Conservation (phyloP, 495 filamentous ascomycete genomes). For the Penicillium odoratum region DNA sequence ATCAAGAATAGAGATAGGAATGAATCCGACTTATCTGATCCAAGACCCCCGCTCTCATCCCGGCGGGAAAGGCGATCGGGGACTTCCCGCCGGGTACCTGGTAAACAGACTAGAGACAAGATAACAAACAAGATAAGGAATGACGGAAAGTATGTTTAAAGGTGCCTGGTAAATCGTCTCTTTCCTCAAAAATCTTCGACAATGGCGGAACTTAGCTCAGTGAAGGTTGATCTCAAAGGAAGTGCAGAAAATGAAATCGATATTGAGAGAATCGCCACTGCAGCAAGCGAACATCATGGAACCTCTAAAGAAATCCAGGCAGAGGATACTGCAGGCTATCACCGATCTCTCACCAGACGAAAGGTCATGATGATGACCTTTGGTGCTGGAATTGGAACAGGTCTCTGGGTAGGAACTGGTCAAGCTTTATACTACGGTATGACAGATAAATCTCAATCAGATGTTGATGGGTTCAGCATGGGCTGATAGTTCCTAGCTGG, state of each 20-base stretch:
- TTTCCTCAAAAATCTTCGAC: too few species aligned
- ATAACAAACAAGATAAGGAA: neutral
- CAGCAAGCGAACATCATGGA: constrained; percentile 19
- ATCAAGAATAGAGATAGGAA: constrained; percentile 4
- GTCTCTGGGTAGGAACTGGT: constrained; percentile 30
- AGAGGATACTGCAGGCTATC: constrained; percentile 23
- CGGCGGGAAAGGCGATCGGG: constrained; percentile 5
- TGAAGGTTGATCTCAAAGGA: constrained; percentile 10
- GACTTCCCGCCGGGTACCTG: constrained; percentile 6
- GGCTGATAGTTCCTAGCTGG: constrained; percentile 22
- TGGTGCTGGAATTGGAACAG: constrained; percentile 32
- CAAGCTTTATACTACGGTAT: constrained; percentile 30
- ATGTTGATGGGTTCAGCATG: neutral
- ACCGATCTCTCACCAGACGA: constrained; percentile 29
- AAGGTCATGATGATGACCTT: constrained; percentile 40
- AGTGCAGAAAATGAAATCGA: constrained; percentile 8
- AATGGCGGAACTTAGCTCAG: constrained; percentile 6
- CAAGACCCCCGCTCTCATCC: constrained; percentile 11
- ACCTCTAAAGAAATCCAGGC: constrained; percentile 10
- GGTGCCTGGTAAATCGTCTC: neutral
- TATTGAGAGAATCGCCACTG: constrained; percentile 20
- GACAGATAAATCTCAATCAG: neutral
- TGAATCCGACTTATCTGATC: constrained; percentile 7
- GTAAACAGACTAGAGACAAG: neutral
- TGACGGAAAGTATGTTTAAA: neutral